Conservation (phyloP, 2,329 filamentous ascomycete genomes). For the Diaporthe citriasiana region DNA sequence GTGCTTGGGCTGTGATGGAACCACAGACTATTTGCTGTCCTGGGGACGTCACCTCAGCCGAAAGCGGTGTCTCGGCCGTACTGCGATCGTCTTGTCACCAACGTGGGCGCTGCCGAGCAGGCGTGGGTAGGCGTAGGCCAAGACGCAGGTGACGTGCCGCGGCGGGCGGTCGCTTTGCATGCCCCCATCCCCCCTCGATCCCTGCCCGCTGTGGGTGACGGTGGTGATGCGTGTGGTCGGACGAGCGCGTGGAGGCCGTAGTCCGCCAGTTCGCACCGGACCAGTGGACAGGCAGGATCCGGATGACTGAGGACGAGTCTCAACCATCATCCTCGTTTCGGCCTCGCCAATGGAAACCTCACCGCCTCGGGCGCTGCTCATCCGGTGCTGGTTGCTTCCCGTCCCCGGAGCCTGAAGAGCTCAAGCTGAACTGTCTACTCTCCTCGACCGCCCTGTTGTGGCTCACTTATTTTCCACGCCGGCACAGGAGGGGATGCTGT, state of each 20-base stretch:
- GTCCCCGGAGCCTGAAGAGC: background rate
- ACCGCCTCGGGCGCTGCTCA: conserved; percentile 17
- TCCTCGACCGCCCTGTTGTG: background rate
- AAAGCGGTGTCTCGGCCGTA: conserved; percentile 40
- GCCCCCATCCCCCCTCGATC: background rate
- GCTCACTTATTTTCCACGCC: background rate
- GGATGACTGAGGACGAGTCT: background rate
- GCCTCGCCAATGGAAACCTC: conserved; percentile 13
- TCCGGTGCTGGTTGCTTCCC: background rate
- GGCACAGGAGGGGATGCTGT: background rate
- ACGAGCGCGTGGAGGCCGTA: background rate
- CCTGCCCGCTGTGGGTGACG: conserved; percentile 1
- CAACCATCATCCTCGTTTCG: conserved; percentile 28
- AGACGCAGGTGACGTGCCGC: conserved; percentile 30
- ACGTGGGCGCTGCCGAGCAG: conserved; percentile 21
- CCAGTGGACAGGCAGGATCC: conserved; percentile 20
- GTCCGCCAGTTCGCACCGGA: background rate
- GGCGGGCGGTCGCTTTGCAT: conserved; percentile 2
- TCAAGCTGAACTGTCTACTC: background rate
- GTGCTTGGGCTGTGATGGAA: background rate
- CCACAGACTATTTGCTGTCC: conserved; percentile 21
- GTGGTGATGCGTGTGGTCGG: background rate
- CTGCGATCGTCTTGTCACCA: conserved; percentile 25
- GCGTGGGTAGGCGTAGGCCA: background rate
- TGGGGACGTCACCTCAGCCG: conserved; percentile 22